A percentile compares a stretch with the other conserved stretches of the same genome.
Conservation (phyloP, 78 protist genomes). For the Chrysochromulina tobinii region DNA sequence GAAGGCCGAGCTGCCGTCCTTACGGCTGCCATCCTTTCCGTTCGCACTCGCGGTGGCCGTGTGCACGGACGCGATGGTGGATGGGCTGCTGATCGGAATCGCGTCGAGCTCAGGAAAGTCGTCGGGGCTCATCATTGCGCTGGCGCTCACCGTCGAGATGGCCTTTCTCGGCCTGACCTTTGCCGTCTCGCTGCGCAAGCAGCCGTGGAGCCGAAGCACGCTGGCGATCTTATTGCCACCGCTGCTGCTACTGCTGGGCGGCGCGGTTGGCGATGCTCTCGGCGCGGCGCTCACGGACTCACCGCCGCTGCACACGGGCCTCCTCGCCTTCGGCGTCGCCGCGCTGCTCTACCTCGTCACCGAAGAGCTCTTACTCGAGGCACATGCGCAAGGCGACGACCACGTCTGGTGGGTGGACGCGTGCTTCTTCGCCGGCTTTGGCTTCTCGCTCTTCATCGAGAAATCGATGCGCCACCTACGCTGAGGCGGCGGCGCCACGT, state of each 20-base stretch:
- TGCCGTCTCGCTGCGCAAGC: background rate
- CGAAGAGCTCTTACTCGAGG: background rate
- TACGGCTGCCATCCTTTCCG: background rate
- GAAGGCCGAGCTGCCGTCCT: background rate
- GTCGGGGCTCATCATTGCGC: background rate
- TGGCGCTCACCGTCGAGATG: slow-evolving; percentile 12
- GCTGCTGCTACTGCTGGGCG: background rate
- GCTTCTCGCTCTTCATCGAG: too few species aligned
- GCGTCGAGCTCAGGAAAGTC: background rate
- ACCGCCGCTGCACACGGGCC: background rate
- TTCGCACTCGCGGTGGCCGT: background rate
- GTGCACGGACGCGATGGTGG: background rate
- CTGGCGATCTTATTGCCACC: background rate
- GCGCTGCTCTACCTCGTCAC: background rate
- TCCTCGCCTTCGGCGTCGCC: background rate
- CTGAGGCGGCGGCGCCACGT: too few species aligned
- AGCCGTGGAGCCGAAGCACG: background rate
- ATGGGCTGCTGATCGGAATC: background rate
- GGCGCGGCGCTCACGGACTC: background rate
- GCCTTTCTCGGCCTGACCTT: background rate
- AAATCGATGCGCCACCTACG: too few species aligned
- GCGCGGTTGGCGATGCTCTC: background rate
- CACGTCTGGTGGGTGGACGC: background rate
- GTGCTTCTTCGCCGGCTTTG: too few species aligned
- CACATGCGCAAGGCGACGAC: background rate